Evolutionary conservation across 305 asterid genomes (phyloP).

Genomic region (Fraxinus ornus): DNA sequence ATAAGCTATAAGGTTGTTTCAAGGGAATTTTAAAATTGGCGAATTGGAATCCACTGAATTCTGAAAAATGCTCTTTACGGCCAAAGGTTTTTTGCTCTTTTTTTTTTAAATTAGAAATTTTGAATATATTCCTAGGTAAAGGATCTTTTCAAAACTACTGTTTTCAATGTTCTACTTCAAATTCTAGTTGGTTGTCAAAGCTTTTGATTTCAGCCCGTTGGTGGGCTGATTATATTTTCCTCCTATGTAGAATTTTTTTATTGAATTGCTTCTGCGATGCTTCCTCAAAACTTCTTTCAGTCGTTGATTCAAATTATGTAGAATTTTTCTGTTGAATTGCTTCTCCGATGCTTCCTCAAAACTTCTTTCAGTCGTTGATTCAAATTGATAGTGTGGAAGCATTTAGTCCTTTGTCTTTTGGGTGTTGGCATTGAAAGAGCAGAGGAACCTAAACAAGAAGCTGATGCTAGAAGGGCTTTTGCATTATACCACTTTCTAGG

Average conservation of each 20-base stretch:
- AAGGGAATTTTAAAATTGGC: not conserved
- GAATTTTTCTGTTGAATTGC: not conserved
- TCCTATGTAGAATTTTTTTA: not conserved
- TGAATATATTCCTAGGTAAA: not conserved
- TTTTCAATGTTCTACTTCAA: not conserved
- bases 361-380: not conserved
- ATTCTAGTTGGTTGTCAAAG: not conserved
- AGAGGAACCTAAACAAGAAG: slow-evolving; percentile 14
- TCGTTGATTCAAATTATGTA: not conserved
- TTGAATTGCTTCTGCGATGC: not conserved
- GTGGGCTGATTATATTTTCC: not conserved
- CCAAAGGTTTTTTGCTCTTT: not conserved
- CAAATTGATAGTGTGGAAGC: slow-evolving; percentile 9
- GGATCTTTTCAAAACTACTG: not conserved
- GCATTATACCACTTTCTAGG: not conserved
- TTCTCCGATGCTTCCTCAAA: not conserved
- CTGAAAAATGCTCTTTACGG: not conserved
- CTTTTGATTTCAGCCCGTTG: not conserved
- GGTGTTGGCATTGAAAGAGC: slow-evolving; percentile 16
- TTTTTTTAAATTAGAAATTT: not conserved
- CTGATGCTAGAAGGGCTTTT: not conserved
- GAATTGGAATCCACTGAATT: not conserved
- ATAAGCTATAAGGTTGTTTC: not conserved
- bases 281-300: not conserved
- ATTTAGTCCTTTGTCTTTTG: not conserved